A percentile compares a stretch with the other conserved stretches of the same genome.
Conservation (phyloP, 805 yeast genomes). For the Saccharomyces paradoxus region DNA sequence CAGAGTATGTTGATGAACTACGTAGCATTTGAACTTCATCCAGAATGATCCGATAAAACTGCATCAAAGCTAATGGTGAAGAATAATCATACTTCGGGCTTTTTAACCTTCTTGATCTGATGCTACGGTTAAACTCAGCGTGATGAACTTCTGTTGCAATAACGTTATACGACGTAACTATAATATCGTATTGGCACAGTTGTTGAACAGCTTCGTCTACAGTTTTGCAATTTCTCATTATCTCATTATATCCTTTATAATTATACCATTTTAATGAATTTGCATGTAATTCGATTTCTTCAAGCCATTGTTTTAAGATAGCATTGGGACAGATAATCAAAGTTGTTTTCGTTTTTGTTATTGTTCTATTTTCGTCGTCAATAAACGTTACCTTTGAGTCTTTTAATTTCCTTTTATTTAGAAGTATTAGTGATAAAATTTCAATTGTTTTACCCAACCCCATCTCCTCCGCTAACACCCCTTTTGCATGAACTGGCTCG, state of each 20-base stretch:
- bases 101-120: conserved; percentile 27
- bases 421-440: conserved; percentile 52
- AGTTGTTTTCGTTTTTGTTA: conserved; percentile 53
- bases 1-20: conserved; percentile 58
- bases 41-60: conserved; percentile 82
- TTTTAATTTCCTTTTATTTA: conserved; percentile 46
- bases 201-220: conserved; percentile 38
- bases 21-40: conserved; percentile 96
- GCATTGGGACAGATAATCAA: conserved; percentile 81
- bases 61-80: conserved; percentile 72
- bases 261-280: conserved; percentile 44
- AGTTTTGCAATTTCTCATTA: conserved; percentile 23
- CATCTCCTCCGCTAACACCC: conserved; percentile 89
- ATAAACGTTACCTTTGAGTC: conserved; percentile 4
- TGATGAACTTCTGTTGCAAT: conserved; percentile 70
- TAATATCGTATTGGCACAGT: conserved; percentile 60
- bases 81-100: conserved; percentile 46
- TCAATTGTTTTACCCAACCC: conserved; percentile 95
- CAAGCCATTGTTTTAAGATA: conserved; percentile 77
- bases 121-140: conserved; percentile 58
- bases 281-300: conserved; percentile 48
- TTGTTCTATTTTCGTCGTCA: conserved; percentile 17
- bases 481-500: conserved; percentile 31
- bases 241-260: conserved; percentile 49
- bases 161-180: conserved; percentile 67